Evolutionary conservation across 345 rosid genomes (phyloP), one percentile per base, ranked within the genome.

Genomic region (Zanthoxylum bungeanum): DNA sequence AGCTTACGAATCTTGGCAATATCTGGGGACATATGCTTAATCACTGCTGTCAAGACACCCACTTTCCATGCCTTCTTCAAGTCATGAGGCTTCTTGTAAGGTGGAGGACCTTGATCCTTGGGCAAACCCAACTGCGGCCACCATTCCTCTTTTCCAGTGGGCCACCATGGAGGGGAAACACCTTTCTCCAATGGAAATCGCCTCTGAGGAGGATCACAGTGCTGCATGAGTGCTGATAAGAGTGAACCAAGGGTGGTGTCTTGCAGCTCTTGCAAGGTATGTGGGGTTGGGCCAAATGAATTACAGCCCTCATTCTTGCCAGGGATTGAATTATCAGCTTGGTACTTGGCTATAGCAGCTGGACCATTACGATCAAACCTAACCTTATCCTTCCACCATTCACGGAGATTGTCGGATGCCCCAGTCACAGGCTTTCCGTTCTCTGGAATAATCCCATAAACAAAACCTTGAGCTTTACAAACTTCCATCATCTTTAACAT

Each of bases 61-160:
- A 92, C 97, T 74, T 94, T 94, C 98, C 98, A 92, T 0, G 93
- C 81, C 83, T 94, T 94, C 84, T 94, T 94, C 81, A 94, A 84
- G 75, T 92, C 98, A 72, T 92, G 98, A 75, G 98, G 98, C 82
- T 94, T 94, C 92, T 89, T 94, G 82, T 94, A 94, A 64, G 98
- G 98, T 5, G 97, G 98, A 60, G 96, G 74, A n/a, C 90, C 84
- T 50, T 76, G 89, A 10, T 84, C 91, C 64, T 84, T 86, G 0
- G 91, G 86, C 77, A 94, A 74, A 39, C 92, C 84, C 72, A 94
- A 70, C 6, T 92, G 90, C 1, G 85, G 85, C 98, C 98, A 92
- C 91, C 88, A 94, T 27, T 94, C 97, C 81, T 94, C 98, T n/a
- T 71, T 72, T 50, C 98, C 98, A 0, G 76, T 75, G 7, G 98